Evolutionary conservation across 2,329 filamentous ascomycete genomes (phyloP).

Genomic region (Colletotrichum sidae): DNA sequence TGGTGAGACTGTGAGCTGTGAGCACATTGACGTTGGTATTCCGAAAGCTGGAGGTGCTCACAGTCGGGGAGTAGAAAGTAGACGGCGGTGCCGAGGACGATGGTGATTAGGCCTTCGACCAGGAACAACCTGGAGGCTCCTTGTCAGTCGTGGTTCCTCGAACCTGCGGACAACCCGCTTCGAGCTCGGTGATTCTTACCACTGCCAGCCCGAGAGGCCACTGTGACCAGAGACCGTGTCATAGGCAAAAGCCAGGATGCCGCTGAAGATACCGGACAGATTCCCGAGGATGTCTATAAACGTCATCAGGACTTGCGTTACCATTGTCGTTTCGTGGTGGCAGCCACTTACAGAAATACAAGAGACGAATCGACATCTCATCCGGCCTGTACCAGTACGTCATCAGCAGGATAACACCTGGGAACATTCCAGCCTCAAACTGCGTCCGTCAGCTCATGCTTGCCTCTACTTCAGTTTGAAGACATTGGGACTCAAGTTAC

Average conservation of each 20-base stretch:
- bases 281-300: constrained; percentile 53
- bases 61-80: constrained; percentile 67
- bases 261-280: constrained; percentile 53
- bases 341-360: constrained; percentile 56
- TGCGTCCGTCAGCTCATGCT: constrained; percentile 9
- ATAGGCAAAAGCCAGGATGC: constrained; percentile 57
- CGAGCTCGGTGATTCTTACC: constrained; percentile 36
- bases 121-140: constrained; percentile 49
- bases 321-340: too few species aligned
- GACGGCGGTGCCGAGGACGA: constrained; percentile 58
- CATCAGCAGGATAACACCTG: constrained; percentile 56
- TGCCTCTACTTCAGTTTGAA: neutral
- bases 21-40: constrained; percentile 53
- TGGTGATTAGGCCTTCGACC: constrained; percentile 58
- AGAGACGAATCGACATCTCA: constrained; percentile 57
- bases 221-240: constrained; percentile 49
- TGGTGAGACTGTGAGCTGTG: constrained; percentile 54
- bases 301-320: neutral
- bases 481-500: constrained; percentile 5
- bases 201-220: constrained; percentile 50
- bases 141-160: neutral
- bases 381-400: constrained; percentile 61
- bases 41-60: constrained; percentile 43
- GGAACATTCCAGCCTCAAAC: constrained; percentile 55
- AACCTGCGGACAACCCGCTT: too few species aligned